These are phyloP conservation scores for Raddia distichophylla DNA, from an alignment of 176 grass and related monocot genomes.

Conservation along the genomic window DNA sequence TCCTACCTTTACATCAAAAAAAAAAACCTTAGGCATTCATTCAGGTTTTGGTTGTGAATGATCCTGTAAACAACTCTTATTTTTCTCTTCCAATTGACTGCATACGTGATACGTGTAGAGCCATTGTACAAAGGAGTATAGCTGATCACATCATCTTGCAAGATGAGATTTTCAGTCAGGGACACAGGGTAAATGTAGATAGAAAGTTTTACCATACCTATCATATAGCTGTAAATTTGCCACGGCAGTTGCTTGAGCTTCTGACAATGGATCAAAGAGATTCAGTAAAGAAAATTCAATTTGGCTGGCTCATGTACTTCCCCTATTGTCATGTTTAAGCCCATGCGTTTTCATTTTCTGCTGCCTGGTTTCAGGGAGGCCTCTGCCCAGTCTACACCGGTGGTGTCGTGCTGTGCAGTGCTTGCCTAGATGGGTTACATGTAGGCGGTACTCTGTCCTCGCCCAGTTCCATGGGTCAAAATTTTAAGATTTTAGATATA, in stretches of 20 bases:
- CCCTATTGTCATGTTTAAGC: no score
- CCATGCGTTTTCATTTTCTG: no score
- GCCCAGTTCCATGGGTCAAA: no score
- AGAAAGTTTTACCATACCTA: constrained; percentile 29
- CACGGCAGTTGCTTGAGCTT: neutral
- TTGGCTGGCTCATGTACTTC: no score
- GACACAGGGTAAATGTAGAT: constrained; percentile 9
- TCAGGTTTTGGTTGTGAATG: constrained; percentile 14
- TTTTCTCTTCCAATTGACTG: neutral
- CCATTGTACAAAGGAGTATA: constrained; percentile 16
- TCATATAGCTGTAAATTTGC: constrained; percentile 36
- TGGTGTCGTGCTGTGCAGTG: no score
- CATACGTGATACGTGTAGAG: constrained; percentile 36
- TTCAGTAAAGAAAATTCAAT: neutral
- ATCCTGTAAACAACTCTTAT: neutral
- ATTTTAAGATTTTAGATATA: no score
- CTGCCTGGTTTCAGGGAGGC: no score
- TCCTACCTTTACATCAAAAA: no score
- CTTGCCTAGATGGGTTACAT: no score
- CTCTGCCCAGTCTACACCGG: no score
- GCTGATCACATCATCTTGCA: constrained; percentile 25
- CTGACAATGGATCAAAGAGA: constrained; percentile 1
- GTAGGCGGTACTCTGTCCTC: no score
- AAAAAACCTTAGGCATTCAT: constrained; percentile 12
- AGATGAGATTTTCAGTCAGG: constrained; percentile 22